phyloP scores from a whole-genome alignment of 2,329 filamentous ascomycete species.

The Cytospora piceicola region DNA sequence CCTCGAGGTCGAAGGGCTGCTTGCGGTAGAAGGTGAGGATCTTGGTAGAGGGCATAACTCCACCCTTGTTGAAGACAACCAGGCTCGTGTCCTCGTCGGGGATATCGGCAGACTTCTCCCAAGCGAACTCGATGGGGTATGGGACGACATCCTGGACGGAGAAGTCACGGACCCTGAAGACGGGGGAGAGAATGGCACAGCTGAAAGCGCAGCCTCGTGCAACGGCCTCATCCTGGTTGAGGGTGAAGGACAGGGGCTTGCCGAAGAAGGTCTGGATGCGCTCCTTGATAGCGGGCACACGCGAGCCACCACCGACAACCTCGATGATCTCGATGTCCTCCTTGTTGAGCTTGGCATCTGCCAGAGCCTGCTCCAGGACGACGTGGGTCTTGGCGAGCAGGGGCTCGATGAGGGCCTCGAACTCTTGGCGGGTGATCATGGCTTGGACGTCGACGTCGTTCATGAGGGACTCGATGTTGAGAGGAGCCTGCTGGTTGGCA shows the following conservation, averaged over 20 bases:
- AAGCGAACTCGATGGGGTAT: slow-evolving; percentile 98
- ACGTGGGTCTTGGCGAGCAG: slow-evolving; percentile 72
- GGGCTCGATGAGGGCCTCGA: slow-evolving; percentile 88
- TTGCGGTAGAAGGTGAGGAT: slow-evolving; percentile 99
- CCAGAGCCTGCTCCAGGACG: slow-evolving; percentile 87
- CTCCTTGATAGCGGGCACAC: slow-evolving; percentile 91
- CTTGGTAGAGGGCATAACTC: slow-evolving; percentile 96
- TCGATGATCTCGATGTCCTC: slow-evolving; percentile 95
- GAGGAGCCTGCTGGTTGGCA: slow-evolving; percentile 86
- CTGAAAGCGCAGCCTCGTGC: slow-evolving; percentile 95
- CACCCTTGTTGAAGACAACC: slow-evolving; percentile 96
- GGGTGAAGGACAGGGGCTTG: slow-evolving; percentile 90
- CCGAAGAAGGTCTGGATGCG: slow-evolving; percentile 88
- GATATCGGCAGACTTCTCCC: slow-evolving; percentile 98
- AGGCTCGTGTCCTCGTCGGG: slow-evolving; percentile 97
- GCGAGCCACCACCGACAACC: slow-evolving; percentile 91
- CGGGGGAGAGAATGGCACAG: slow-evolving; percentile 95
- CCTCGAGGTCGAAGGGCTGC: slow-evolving; percentile 95
- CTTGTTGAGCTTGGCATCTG: slow-evolving; percentile 86
- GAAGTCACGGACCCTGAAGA: slow-evolving; percentile 98
- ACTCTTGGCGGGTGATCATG: slow-evolving; percentile 90
- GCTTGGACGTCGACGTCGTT: slow-evolving; percentile 91
- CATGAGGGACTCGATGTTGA: slow-evolving; percentile 99
- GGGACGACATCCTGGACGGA: slow-evolving; percentile 95
- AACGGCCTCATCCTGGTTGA: slow-evolving; percentile 97